Conservation (phyloP, 768 basidiomycete species). For the Serpula lacrymans region DNA sequence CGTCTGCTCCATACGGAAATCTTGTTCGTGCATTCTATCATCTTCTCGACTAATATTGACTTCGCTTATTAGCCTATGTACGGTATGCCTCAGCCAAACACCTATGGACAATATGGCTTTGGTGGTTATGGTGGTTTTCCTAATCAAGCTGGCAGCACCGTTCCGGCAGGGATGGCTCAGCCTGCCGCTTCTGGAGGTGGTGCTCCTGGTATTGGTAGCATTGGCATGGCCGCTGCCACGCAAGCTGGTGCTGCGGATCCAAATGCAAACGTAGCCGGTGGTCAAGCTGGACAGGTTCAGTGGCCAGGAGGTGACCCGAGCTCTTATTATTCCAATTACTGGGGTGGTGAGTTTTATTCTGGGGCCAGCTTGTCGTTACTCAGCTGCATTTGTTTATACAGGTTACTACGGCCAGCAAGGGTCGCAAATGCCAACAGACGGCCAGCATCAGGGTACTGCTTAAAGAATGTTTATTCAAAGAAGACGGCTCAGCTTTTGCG, state of each 20-base stretch:
- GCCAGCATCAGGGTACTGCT: conserved; percentile 37
- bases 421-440: conserved; percentile 57
- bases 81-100: conserved; percentile 80
- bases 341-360: conserved; percentile 60
- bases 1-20: conserved; percentile 66
- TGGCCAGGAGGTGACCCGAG: conserved; percentile 75
- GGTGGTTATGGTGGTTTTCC: conserved; percentile 72
- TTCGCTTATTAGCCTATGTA: conserved; percentile 68
- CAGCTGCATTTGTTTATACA: conserved; percentile 26
- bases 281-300: conserved; percentile 65
- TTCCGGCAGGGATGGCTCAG: conserved; percentile 49
- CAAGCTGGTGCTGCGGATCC: conserved; percentile 58
- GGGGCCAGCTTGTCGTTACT: neutral
- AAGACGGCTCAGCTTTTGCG: conserved; percentile 22
- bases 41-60: conserved; percentile 7
- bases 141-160: conserved; percentile 43
- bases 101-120: conserved; percentile 75
- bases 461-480: conserved; percentile 38
- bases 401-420: conserved; percentile 82
- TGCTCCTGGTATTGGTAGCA: conserved; percentile 50
- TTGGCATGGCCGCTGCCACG: conserved; percentile 49
- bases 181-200: conserved; percentile 54
- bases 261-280: conserved; percentile 44
- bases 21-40: conserved; percentile 47
- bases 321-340: conserved; percentile 78